These are phyloP conservation scores for Globisporangium camurandrum DNA, from an alignment of 352 stramenopile species.

Conservation along the genomic window DNA sequence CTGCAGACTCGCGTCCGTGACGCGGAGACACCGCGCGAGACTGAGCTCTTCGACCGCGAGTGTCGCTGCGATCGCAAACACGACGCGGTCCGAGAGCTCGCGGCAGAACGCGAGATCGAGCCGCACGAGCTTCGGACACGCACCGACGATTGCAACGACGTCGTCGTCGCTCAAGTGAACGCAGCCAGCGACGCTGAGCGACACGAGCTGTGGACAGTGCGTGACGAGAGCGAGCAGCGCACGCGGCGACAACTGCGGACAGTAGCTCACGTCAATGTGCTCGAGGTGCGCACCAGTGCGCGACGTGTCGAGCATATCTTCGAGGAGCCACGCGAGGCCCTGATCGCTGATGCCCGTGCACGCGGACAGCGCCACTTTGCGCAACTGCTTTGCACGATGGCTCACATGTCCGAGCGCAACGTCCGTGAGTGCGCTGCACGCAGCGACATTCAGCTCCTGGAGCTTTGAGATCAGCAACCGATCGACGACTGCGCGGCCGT, in stretches of 20 bases:
- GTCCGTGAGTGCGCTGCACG: constrained; percentile 69
- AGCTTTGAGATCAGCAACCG: constrained; percentile 68
- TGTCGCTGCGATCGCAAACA: constrained; percentile 62
- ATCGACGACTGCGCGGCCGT: constrained; percentile 73
- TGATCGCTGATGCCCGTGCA: constrained; percentile 64
- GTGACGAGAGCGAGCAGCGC: constrained; percentile 51
- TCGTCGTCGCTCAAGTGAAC: constrained; percentile 59
- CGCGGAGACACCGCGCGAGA: constrained; percentile 51
- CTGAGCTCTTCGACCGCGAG: constrained; percentile 78
- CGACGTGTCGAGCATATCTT: constrained; percentile 63
- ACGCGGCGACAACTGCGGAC: constrained; percentile 43
- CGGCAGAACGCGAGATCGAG: constrained; percentile 80
- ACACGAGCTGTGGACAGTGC: constrained; percentile 45
- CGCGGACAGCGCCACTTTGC: constrained; percentile 43
- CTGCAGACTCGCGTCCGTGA: constrained; percentile 82
- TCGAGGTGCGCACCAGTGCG: constrained; percentile 30
- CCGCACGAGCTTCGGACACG: constrained; percentile 58
- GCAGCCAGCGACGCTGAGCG: constrained; percentile 82
- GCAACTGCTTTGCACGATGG: constrained; percentile 44
- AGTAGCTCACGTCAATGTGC: constrained; percentile 79
- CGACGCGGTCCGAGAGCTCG: constrained; percentile 65
- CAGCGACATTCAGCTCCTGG: constrained; percentile 47
- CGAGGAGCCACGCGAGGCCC: constrained; percentile 41
- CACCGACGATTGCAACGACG: constrained; percentile 59
- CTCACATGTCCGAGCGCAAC: constrained; percentile 59